These are phyloP conservation scores for Leccinum arenicola DNA, from an alignment of 768 basidiomycete genomes.

Conservation along the genomic window DNA sequence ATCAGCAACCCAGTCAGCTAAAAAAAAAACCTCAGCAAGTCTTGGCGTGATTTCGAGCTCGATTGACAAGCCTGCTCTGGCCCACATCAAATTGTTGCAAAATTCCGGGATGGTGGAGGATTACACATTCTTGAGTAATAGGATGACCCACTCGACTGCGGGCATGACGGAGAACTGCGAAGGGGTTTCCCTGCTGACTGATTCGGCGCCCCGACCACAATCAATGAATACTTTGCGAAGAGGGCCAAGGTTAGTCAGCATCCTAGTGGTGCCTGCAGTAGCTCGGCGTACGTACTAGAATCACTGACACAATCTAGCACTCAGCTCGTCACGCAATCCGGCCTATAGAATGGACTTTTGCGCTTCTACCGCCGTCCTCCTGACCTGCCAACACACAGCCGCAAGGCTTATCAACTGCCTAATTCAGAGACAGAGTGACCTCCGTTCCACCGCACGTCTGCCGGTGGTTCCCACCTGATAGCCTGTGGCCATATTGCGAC, in stretches of 20 bases:
- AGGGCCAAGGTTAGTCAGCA: no score
- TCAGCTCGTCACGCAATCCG: neutral
- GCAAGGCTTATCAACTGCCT: neutral
- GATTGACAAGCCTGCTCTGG: neutral
- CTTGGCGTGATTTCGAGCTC: neutral
- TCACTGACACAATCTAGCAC: neutral
- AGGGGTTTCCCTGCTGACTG: neutral
- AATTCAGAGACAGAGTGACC: neutral
- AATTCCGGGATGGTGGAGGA: neutral
- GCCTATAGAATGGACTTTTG: neutral
- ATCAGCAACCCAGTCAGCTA: neutral
- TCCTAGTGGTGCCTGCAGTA: no score
- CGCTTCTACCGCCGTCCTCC: neutral
- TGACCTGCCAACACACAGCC: neutral
- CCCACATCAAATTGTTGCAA: neutral
- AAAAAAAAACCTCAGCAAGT: neutral
- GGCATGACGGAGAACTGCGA: neutral
- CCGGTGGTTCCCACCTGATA: neutral
- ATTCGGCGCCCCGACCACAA: neutral
- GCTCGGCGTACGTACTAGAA: neutral
- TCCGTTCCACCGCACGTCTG: neutral
- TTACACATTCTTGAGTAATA: neutral
- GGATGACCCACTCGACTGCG: neutral
- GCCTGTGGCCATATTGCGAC: neutral
- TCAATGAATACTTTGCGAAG: neutral